These are phyloP conservation scores for Pyricularia pennisetigena DNA, from an alignment of 2,329 filamentous ascomycete genomes.

Conservation along the genomic window DNA sequence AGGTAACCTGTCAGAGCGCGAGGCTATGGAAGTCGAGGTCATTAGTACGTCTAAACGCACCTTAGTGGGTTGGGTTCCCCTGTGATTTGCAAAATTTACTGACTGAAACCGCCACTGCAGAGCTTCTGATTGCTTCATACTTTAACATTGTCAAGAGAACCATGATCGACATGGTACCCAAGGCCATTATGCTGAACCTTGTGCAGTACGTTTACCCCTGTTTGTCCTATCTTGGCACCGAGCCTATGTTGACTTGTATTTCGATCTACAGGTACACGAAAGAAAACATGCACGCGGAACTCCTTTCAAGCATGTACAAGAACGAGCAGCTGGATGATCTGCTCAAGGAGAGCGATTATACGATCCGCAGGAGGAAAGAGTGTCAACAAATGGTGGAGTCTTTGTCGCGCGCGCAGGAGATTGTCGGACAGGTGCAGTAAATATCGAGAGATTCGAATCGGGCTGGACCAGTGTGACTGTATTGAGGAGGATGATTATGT, in stretches of 20 bases:
- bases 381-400: slow-evolving; percentile 99
- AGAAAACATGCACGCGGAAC: slow-evolving; percentile 96
- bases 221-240: neutral
- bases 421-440: slow-evolving; percentile 72
- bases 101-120: slow-evolving; percentile 28
- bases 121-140: slow-evolving; percentile 92
- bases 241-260: neutral
- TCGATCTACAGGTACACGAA: slow-evolving; percentile 63
- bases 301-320: slow-evolving; percentile 96
- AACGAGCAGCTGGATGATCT: slow-evolving; percentile 83
- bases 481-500: neutral
- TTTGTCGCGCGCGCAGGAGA: slow-evolving; percentile 80
- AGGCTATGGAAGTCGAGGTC: slow-evolving; percentile 92
- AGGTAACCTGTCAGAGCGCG: slow-evolving; percentile 85
- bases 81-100: neutral
- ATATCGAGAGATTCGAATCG: neutral
- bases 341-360: slow-evolving; percentile 97
- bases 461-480: neutral
- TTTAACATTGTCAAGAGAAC: slow-evolving; percentile 97
- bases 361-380: slow-evolving; percentile 86
- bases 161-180: slow-evolving; percentile 99
- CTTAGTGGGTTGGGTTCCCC: neutral
- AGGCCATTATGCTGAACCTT: slow-evolving; percentile 96
- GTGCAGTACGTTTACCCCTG: slow-evolving; percentile 66
- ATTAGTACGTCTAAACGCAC: slow-evolving; percentile 60